phyloP scores from a whole-genome alignment of 495 filamentous ascomycete genomes.

The Chaetomium fimeti region DNA sequence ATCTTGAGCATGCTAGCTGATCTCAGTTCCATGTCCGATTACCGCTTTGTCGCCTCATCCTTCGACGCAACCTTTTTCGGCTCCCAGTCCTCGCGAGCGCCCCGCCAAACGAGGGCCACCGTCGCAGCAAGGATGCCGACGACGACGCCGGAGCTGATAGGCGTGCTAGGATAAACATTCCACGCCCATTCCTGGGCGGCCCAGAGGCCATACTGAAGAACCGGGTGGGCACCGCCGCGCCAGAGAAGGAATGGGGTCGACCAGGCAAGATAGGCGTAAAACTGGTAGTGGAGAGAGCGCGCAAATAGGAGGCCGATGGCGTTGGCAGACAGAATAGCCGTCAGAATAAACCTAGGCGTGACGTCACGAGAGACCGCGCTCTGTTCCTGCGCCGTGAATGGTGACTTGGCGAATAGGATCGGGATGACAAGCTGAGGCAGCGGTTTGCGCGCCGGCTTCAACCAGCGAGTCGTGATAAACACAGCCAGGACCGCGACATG shows the following conservation, averaged over 20 bases:
- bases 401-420: slow-evolving; percentile 52
- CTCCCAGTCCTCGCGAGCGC: slow-evolving; percentile 49
- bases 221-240: slow-evolving; percentile 71
- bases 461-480: slow-evolving; percentile 57
- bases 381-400: slow-evolving; percentile 54
- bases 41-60: slow-evolving; percentile 28
- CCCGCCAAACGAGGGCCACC: slow-evolving; percentile 63
- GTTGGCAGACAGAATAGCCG: slow-evolving; percentile 74
- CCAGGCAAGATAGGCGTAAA: slow-evolving; percentile 92
- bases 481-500: slow-evolving; percentile 64
- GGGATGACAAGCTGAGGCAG: slow-evolving; percentile 51
- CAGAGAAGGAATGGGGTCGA: slow-evolving; percentile 88
- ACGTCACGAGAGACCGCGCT: slow-evolving; percentile 56
- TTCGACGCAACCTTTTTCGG: slow-evolving; percentile 24
- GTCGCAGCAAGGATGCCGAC: slow-evolving; percentile 66
- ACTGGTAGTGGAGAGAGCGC: slow-evolving; percentile 91
- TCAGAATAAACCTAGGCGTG: slow-evolving; percentile 73
- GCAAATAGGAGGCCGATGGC: slow-evolving; percentile 87
- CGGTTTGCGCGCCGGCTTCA: slow-evolving; percentile 47
- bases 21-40: slow-evolving; percentile 4
- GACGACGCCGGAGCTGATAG: slow-evolving; percentile 71
- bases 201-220: slow-evolving; percentile 72
- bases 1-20: neutral
- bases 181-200: slow-evolving; percentile 90
- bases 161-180: slow-evolving; percentile 94